Conservation (phyloP, 1,139 yeast genomes). For the Taphrina flavorubra region DNA sequence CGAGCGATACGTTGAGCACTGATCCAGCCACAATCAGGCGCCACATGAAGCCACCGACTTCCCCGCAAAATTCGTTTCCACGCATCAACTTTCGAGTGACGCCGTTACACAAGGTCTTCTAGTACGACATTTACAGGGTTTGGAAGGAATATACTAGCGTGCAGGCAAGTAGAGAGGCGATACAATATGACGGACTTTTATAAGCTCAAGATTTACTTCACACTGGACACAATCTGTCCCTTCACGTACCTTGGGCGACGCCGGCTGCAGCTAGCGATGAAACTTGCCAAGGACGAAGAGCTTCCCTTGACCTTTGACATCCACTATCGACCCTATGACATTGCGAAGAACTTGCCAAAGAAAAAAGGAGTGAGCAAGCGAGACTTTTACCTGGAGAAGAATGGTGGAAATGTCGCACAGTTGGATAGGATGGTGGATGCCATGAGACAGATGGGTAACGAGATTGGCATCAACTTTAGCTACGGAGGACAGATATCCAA, state of each 20-base stretch:
- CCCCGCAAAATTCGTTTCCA: not conserved
- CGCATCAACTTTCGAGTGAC: no score
- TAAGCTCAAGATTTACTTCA: constrained; percentile 60
- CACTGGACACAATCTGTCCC: constrained; percentile 37
- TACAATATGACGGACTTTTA: not conserved
- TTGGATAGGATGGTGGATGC: constrained; percentile 12
- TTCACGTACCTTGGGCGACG: constrained; percentile 38
- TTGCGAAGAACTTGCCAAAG: constrained; percentile 18
- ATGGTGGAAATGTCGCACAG: constrained; percentile 21
- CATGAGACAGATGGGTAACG: constrained; percentile 17
- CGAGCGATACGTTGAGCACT: not conserved
- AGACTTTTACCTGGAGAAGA: constrained; percentile 26
- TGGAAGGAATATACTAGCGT: no score
- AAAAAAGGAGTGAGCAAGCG: constrained; percentile 10
- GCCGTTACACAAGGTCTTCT: no score
- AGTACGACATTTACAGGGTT: no score
- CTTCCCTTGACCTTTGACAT: constrained; percentile 10
- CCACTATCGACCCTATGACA: constrained; percentile 22
- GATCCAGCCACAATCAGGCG: not conserved
- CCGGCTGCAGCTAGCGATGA: constrained; percentile 15
- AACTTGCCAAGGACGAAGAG: constrained; percentile 13
- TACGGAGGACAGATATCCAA: constrained; percentile 19
- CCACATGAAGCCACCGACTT: constrained; percentile 5
- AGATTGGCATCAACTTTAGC: constrained; percentile 24
- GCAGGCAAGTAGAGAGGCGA: no score